Base-by-base conservation (phyloP, 495 filamentous ascomycete species). In the Neurospora tetrasperma region DNA sequence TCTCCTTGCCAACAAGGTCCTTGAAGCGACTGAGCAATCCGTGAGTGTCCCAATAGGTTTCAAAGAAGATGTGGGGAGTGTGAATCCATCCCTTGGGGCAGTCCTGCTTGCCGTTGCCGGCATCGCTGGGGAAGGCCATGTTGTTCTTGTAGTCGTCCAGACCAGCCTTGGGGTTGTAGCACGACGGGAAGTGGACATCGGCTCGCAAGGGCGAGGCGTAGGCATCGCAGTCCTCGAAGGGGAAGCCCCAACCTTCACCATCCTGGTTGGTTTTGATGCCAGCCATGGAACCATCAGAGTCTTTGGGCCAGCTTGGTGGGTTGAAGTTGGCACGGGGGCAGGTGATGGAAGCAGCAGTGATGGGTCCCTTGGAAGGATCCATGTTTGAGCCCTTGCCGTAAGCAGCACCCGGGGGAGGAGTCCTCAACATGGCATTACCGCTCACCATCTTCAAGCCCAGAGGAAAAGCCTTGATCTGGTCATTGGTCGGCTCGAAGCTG, bases 391-490 rank as follows among this genome's bases (percentile, higher is more conserved):
- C 54, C 27, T 66, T 82, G 72, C 69, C 54, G 70, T 69, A 76
- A 73, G 80, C 80, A 8, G 77, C 78, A 9, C 73, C 79, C 12
- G 70, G 46, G 3, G 84, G 84, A 12, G 79, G 74, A 4, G 77
- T 73, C 69, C 89, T 84, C 48, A 86, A 79, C 75, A 75, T 80
- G 2, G 90, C 80, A 76, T 91, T 82, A 71, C 92, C 92, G 72
- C 88, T 88, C 40, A 94, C 69, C 86, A 95, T 93, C 77, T 90
- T 89, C 75, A 94, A 85, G 68, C 88, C 89, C 16, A 84, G 76
- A 1, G 93, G 92, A 82, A 93, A 94, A 20, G 91, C 81, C 70
- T 85, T 80, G 75, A 92, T 85, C 44, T 88, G 83, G 74, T 90
- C 87, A 71, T 87, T 84, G 46, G 86, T 85, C 3, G 85, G 78